Evolutionary conservation across 768 basidiomycete species (phyloP).

Genomic region (Termitomyces sp.): DNA sequence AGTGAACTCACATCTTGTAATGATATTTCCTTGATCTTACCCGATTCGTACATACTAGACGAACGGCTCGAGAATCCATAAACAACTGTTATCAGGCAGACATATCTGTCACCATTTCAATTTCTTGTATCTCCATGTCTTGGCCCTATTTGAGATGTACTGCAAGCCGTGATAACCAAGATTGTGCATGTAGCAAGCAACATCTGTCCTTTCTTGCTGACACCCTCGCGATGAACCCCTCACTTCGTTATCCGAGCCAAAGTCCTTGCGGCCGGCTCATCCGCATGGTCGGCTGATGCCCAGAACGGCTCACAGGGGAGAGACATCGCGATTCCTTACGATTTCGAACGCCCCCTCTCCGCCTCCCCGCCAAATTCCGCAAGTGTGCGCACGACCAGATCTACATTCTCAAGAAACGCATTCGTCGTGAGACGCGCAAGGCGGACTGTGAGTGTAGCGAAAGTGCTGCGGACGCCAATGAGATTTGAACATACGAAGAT

Average conservation of each 20-base stretch:
- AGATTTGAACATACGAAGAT: not conserved
- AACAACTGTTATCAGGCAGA: not conserved
- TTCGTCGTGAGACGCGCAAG: slow-evolving; percentile 82
- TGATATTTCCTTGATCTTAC: not conserved
- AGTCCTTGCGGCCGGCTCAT: too few species aligned
- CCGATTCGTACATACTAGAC: not conserved
- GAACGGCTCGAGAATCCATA: not conserved
- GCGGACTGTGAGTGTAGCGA: slow-evolving; percentile 75
- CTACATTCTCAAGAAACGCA: slow-evolving; percentile 84
- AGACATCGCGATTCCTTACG: not conserved
- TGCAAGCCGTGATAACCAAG: too few species aligned
- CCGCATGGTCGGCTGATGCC: too few species aligned
- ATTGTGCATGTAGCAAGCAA: too few species aligned
- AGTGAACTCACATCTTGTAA: slow-evolving; percentile 7
- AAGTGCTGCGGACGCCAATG: slow-evolving; percentile 39
- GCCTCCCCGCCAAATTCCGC: slow-evolving; percentile 74
- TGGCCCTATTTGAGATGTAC: too few species aligned
- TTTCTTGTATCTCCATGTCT: too few species aligned
- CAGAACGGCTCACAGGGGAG: too few species aligned
- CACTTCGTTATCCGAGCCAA: too few species aligned
- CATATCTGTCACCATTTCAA: not conserved
- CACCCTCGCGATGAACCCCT: too few species aligned
- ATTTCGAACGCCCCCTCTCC: slow-evolving; percentile 16
- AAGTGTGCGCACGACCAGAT: slow-evolving; percentile 79
- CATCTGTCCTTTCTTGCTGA: too few species aligned